A percentile compares a stretch with the other conserved stretches of the same genome.
These are phyloP conservation scores for Sporobolomyces phaffii DNA, from an alignment of 768 basidiomycete genomes.

Conservation along the genomic window DNA sequence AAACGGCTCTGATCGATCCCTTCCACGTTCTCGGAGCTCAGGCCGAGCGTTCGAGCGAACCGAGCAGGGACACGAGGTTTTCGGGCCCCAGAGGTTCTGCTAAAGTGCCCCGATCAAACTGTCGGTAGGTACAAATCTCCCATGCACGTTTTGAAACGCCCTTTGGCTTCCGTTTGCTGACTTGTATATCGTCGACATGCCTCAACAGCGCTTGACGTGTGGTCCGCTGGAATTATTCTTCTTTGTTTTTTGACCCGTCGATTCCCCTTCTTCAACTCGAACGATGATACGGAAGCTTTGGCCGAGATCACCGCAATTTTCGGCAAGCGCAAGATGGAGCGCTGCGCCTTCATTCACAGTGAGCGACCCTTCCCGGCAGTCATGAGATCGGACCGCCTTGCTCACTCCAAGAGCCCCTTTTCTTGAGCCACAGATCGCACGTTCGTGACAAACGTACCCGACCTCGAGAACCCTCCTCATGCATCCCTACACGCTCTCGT, in stretches of 20 bases:
- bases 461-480: slow-evolving; percentile 58
- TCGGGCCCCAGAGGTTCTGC: slow-evolving; percentile 87
- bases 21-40: slow-evolving; percentile 44
- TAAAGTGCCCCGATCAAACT: slow-evolving; percentile 89
- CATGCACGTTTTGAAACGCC: no score
- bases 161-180: not conserved
- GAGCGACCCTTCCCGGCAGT: slow-evolving; percentile 42
- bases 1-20: slow-evolving; percentile 1
- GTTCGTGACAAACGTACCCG: slow-evolving; percentile 83
- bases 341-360: slow-evolving; percentile 83
- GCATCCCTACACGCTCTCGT: slow-evolving; percentile 69
- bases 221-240: slow-evolving; percentile 88
- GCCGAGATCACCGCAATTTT: slow-evolving; percentile 89
- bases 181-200: not conserved
- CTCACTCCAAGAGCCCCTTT: not conserved
- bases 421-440: slow-evolving; percentile 64
- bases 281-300: slow-evolving; percentile 87
- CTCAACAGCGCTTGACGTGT: slow-evolving; percentile 79
- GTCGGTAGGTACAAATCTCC: slow-evolving; percentile 77
- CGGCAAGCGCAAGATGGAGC: slow-evolving; percentile 75
- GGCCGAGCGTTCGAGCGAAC: slow-evolving; percentile 82
- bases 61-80: slow-evolving; percentile 95
- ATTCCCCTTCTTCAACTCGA: slow-evolving; percentile 89
- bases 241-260: slow-evolving; percentile 86
- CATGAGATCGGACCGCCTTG: not conserved